These are phyloP conservation scores for Phytophthora nicotianae DNA, from an alignment of 352 stramenopile species.

Conservation along the genomic window DNA sequence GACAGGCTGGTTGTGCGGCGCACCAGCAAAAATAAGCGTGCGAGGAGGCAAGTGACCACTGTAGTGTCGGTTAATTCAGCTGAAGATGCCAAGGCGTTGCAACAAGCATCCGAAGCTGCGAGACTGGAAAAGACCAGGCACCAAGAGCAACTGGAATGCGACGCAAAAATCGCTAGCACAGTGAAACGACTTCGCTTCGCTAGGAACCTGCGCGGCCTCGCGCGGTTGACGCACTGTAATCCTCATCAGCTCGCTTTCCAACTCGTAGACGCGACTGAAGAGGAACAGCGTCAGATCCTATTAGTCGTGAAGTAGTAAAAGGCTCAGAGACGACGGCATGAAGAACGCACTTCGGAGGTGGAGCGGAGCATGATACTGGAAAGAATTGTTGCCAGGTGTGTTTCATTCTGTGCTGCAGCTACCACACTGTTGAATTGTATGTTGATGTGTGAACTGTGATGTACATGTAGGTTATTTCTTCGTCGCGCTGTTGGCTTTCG, in stretches of 20 bases:
- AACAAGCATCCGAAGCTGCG: slow-evolving; percentile 9
- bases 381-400: slow-evolving; percentile 34
- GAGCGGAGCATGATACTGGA: slow-evolving; percentile 30
- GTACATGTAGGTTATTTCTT: slow-evolving; percentile 22
- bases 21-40: slow-evolving; percentile 20
- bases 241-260: slow-evolving; percentile 25
- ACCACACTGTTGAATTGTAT: neutral
- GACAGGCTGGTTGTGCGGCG: slow-evolving; percentile 37
- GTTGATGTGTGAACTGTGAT: neutral
- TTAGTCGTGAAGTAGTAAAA: slow-evolving; percentile 18
- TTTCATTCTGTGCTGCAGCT: neutral
- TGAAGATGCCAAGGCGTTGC: slow-evolving; percentile 1
- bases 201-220: slow-evolving; percentile 33
- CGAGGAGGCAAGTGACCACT: neutral
- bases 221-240: slow-evolving; percentile 18
- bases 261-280: slow-evolving; percentile 15
- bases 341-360: neutral
- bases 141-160: slow-evolving; percentile 17
- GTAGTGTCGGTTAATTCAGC: neutral
- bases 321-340: neutral
- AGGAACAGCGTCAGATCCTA: neutral
- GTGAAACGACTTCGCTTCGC: slow-evolving; percentile 26
- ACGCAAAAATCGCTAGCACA: slow-evolving; percentile 4
- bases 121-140: slow-evolving; percentile 8
- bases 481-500: slow-evolving; percentile 13